Percentiles rank a stretch among this genome's conserved stretches.
Evolutionary conservation across 768 basidiomycete species (phyloP).

Genomic region (Kwoniella shandongensis): DNA sequence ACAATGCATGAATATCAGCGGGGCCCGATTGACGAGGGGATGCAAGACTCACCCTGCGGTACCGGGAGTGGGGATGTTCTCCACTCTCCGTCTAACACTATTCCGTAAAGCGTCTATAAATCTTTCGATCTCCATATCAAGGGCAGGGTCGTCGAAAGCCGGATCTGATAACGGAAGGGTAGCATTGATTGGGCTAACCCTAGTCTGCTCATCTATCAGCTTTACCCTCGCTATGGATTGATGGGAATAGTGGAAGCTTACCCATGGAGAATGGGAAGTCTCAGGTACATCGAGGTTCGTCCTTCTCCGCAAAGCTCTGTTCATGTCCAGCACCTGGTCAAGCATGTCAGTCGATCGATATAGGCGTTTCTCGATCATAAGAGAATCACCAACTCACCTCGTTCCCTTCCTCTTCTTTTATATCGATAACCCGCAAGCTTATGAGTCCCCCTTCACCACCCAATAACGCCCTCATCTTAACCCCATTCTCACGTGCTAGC

Average conservation of each 20-base stretch:
- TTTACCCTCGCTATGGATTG: not conserved
- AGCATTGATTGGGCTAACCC: slow-evolving; percentile 27
- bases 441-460: slow-evolving; percentile 41
- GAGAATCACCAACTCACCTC: slow-evolving; percentile 1
- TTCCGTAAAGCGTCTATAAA: slow-evolving; percentile 57
- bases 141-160: slow-evolving; percentile 55
- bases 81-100: slow-evolving; percentile 69
- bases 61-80: slow-evolving; percentile 62
- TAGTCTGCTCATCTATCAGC: slow-evolving; percentile 9
- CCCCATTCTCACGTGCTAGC: slow-evolving; percentile 14
- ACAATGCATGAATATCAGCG: no score
- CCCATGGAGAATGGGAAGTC: slow-evolving; percentile 5
- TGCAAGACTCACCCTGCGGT: no score
- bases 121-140: slow-evolving; percentile 44
- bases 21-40: not conserved
- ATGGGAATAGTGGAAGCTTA: not conserved
- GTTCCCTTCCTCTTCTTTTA: not conserved
- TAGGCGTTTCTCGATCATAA: slow-evolving; percentile 1
- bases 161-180: slow-evolving; percentile 8
- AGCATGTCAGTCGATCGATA: not conserved
- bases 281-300: slow-evolving; percentile 3
- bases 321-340: slow-evolving; percentile 2
- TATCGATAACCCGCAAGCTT: slow-evolving; percentile 8
- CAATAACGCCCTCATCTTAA: slow-evolving; percentile 33
- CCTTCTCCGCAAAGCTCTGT: not conserved